A percentile compares a stretch with the other conserved stretches of the same genome.
phyloP scores from a whole-genome alignment of 1,284 basidiomycete species.

The Retiboletus flavoniger region DNA sequence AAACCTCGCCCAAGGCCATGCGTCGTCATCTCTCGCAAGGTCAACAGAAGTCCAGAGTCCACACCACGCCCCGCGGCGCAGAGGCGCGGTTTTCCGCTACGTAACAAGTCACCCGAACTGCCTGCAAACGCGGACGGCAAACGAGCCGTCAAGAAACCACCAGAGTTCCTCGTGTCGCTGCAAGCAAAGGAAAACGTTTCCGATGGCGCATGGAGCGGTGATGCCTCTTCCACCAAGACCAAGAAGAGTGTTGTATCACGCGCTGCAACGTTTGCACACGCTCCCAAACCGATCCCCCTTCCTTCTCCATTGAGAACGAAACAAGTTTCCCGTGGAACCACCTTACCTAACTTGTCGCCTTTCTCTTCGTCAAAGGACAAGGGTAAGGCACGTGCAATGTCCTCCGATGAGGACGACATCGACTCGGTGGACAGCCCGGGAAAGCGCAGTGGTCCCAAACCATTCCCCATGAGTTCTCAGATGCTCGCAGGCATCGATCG shows the following conservation, averaged over 20 bases:
- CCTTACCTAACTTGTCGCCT: constrained; percentile 31
- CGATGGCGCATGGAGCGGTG: constrained; percentile 15
- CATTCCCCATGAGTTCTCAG: constrained; percentile 55
- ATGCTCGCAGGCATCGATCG: constrained; percentile 39
- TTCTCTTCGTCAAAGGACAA: constrained; percentile 20
- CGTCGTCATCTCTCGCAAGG: neutral
- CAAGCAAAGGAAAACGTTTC: constrained; percentile 27
- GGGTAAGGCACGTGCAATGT: constrained; percentile 16
- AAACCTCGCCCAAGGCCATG: constrained; percentile 17
- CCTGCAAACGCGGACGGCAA: neutral
- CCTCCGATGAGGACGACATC: constrained; percentile 6
- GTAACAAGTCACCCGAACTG: constrained; percentile 9
- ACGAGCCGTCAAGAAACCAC: constrained; percentile 8
- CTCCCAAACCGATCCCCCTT: constrained; percentile 16
- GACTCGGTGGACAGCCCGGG: neutral
- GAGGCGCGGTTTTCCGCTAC: constrained; percentile 4
- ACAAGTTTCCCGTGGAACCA: constrained; percentile 6
- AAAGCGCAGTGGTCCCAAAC: constrained; percentile 27
- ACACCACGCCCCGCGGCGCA: constrained; percentile 18
- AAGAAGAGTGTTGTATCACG: constrained; percentile 19
- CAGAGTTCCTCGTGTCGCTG: constrained; percentile 23
- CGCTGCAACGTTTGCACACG: neutral
- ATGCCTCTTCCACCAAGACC: constrained; percentile 12
- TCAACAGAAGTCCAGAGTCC: constrained; percentile 14
- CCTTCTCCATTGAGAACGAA: constrained; percentile 24